These are phyloP conservation scores for Debaryomyces sp. DNA, from an alignment of 1,139 yeast species.

Conservation along the genomic window DNA sequence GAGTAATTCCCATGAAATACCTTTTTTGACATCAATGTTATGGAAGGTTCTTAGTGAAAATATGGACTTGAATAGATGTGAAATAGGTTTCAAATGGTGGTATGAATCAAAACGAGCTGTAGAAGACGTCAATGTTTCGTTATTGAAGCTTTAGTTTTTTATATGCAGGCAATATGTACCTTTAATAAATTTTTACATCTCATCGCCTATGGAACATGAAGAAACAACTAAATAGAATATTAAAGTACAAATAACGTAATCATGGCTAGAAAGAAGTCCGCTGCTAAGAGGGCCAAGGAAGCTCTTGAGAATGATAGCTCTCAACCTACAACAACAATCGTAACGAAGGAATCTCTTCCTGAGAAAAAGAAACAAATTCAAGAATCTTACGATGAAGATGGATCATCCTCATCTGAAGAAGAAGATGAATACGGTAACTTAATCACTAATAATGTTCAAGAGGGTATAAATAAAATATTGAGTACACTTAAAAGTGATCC, in stretches of 20 bases:
- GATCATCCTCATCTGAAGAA: constrained; percentile 57
- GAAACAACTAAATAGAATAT: background rate
- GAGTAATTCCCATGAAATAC: constrained; percentile 39
- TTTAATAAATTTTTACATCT: constrained; percentile 14
- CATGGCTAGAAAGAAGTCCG: constrained; percentile 93
- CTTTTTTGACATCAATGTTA: constrained; percentile 30
- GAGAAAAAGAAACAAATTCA: constrained; percentile 16
- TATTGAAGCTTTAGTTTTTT: constrained; percentile 1
- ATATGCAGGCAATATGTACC: constrained; percentile 7
- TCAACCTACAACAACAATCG: constrained; percentile 6
- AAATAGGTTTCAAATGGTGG: constrained; percentile 72
- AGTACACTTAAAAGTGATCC: constrained; percentile 71
- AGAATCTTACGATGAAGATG: constrained; percentile 26
- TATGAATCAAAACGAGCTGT: constrained; percentile 31
- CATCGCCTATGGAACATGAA: constrained; percentile 13
- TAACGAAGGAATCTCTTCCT: background rate
- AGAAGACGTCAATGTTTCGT: constrained; percentile 2
- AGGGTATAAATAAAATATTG: constrained; percentile 74
- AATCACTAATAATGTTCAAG: constrained; percentile 82
- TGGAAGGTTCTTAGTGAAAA: constrained; percentile 50
- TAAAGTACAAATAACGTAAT: background rate
- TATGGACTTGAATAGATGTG: constrained; percentile 62
- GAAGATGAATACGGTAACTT: constrained; percentile 94
- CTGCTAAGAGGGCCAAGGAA: constrained; percentile 74
- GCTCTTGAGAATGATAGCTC: constrained; percentile 27